Base-by-base conservation (phyloP, 2,329 filamentous ascomycete genomes). In the Dendrostoma leiphaemia region DNA sequence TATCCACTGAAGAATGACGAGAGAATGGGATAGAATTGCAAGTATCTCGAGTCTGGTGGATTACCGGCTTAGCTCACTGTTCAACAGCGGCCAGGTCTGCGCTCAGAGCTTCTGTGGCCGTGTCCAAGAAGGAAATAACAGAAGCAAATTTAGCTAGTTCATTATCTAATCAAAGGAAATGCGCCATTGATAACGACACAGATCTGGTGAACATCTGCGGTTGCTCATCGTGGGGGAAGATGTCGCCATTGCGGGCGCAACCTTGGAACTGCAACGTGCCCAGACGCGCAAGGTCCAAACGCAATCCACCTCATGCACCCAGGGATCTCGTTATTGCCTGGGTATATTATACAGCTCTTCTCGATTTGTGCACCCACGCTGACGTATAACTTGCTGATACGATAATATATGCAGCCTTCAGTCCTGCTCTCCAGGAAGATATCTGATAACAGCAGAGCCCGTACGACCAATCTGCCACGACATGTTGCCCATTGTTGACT, bases 171-270 rank as follows among this genome's bases (percentile, higher is more conserved):
- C 21, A 13, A n/a, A n/a, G n/a, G 3, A 41, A 4, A 6, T n/a
- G n/a, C 38, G 9, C 21, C 38, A 23, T 15, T 26, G 38, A 9
- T 41, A 41, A 24, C 38, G 23, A 15, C 21, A 23, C 19, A 10
- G 37, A 24, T 13, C 12, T 24, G 19, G 19, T 10, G 23, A 8
- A 19, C 6, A 12, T 13, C 17, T 9, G 17, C 35, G 10, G 6
- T 41, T 41, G 38, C 38, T 41, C 23, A 41, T 41, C 38, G 38
- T 41, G 38, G 38, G 38, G 38, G 38, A 26, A 41, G 38, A 41
- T 41, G 38, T 41, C 38, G 38, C 38, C 38, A 41, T 41, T 21
- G 38, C 38, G 21, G 38, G 38, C 21, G n/a, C n/a, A n/a, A n/a
- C 6, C 13, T 41, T 21, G 38, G n/a, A n/a, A n/a, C n/a, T 41